These are phyloP conservation scores for Ceriops tagal DNA, from an alignment of 345 rosid genomes.

Conservation along the genomic window DNA sequence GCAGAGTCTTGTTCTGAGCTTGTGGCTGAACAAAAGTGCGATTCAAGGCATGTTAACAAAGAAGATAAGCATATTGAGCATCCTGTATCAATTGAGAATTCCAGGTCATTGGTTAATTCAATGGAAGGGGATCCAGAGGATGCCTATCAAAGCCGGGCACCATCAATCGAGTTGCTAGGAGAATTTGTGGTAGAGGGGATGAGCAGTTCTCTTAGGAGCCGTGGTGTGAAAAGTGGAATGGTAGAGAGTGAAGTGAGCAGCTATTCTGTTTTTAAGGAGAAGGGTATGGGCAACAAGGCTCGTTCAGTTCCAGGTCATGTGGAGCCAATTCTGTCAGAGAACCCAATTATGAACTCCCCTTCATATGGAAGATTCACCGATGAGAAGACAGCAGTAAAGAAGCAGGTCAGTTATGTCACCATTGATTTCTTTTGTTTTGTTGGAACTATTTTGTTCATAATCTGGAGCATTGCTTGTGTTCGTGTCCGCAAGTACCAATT, in stretches of 20 bases:
- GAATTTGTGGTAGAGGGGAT: constrained; percentile 43
- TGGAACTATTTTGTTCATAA: not conserved
- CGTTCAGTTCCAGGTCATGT: constrained; percentile 8
- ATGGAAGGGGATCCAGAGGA: constrained; percentile 13
- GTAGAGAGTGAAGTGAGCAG: constrained; percentile 31
- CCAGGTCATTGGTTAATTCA: constrained; percentile 14
- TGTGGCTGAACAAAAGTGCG: not conserved
- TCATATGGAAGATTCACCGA: constrained; percentile 7
- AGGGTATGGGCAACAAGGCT: constrained; percentile 17
- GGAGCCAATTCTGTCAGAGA: constrained; percentile 20
- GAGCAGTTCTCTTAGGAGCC: constrained; percentile 27
- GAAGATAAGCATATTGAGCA: constrained; percentile 2
- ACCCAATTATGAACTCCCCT: constrained; percentile 8
- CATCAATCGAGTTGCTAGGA: constrained; percentile 44
- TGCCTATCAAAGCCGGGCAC: constrained; percentile 25
- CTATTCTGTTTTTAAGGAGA: constrained; percentile 19
- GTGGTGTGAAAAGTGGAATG: constrained; percentile 15
- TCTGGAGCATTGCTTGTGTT: not conserved
- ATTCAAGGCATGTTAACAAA: constrained; percentile 4
- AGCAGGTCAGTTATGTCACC: constrained; percentile 13
- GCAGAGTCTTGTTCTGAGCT: not conserved
- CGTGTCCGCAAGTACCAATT: not conserved
- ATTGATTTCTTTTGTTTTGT: not conserved
- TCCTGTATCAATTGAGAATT: constrained; percentile 3
- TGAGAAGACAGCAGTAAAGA: constrained; percentile 20